Conservation (phyloP, 768 basidiomycete genomes). For the Russula compacta region DNA sequence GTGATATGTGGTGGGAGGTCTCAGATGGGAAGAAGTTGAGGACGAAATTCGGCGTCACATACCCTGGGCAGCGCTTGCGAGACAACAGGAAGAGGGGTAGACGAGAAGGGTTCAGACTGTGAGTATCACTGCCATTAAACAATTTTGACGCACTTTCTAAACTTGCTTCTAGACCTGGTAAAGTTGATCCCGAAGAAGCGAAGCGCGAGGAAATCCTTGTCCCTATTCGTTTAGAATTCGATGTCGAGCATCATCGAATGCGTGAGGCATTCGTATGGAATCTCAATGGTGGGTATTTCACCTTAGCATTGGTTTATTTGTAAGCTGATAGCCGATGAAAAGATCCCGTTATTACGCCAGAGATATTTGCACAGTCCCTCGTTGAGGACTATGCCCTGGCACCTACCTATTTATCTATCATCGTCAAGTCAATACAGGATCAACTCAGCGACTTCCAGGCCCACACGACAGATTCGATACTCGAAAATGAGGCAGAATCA, state of each 20-base stretch:
- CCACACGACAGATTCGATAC: constrained; percentile 42
- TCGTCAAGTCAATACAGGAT: constrained; percentile 79
- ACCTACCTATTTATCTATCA: constrained; percentile 50
- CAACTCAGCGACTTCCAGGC: constrained; percentile 75
- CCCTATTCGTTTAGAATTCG: constrained; percentile 93
- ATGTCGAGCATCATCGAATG: constrained; percentile 89
- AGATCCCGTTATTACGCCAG: constrained; percentile 89
- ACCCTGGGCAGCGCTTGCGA: constrained; percentile 37
- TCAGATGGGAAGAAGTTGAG: constrained; percentile 38
- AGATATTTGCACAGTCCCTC: constrained; percentile 80
- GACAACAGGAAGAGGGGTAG: constrained; percentile 44
- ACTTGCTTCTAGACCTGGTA: constrained; percentile 43
- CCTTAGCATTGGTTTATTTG: neutral
- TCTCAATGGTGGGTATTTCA: constrained; percentile 61
- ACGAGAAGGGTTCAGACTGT: constrained; percentile 71
- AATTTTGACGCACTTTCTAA: neutral
- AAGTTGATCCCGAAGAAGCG: constrained; percentile 44
- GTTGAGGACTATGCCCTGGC: constrained; percentile 86
- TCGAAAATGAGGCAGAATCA: constrained; percentile 34
- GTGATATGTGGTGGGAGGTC: constrained; percentile 57
- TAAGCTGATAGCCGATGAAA: neutral
- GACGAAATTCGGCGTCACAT: constrained; percentile 42
- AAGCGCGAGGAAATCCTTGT: constrained; percentile 74
- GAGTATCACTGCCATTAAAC: constrained; percentile 30
- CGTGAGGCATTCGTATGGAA: constrained; percentile 98